These are phyloP conservation scores for Kodamaea derodonti DNA, from an alignment of 1,139 yeast genomes.

Conservation along the genomic window DNA sequence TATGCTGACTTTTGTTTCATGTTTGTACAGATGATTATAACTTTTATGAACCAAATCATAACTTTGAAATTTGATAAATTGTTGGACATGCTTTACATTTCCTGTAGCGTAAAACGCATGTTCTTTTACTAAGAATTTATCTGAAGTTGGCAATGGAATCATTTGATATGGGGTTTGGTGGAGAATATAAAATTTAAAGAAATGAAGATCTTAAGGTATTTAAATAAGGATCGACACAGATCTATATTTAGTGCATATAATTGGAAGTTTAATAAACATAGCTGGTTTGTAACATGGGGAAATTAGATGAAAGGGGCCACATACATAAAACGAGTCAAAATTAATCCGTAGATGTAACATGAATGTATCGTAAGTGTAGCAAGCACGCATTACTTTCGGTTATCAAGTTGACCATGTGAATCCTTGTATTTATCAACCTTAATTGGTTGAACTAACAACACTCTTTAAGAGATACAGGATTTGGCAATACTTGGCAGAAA, in stretches of 20 bases:
- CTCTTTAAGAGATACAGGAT: too few relatives aligned
- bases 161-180: constrained; percentile 1
- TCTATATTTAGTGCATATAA: neutral
- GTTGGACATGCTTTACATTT: constrained; percentile 15
- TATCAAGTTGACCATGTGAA: too few relatives aligned
- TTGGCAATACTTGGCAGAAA: too few relatives aligned
- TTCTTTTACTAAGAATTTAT: constrained; percentile 22
- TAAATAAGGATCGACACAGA: neutral
- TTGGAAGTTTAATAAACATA: too few relatives aligned
- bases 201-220: neutral
- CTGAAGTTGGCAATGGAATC: constrained; percentile 20
- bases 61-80: constrained; percentile 16
- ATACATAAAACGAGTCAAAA: too few relatives aligned
- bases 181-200: neutral
- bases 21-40: constrained; percentile 7
- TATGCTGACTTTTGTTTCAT: constrained; percentile 1
- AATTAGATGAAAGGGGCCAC: too few relatives aligned
- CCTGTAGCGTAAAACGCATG: constrained; percentile 30
- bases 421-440: too few relatives aligned
- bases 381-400: too few relatives aligned
- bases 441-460: too few relatives aligned
- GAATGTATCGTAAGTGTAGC: too few relatives aligned
- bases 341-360: too few relatives aligned
- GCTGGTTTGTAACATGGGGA: too few relatives aligned
- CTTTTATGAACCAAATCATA: constrained; percentile 11